A percentile compares a stretch with the other conserved stretches of the same genome.
Evolutionary conservation across 768 basidiomycete species (phyloP).

Genomic region (Boletus coccyginus): DNA sequence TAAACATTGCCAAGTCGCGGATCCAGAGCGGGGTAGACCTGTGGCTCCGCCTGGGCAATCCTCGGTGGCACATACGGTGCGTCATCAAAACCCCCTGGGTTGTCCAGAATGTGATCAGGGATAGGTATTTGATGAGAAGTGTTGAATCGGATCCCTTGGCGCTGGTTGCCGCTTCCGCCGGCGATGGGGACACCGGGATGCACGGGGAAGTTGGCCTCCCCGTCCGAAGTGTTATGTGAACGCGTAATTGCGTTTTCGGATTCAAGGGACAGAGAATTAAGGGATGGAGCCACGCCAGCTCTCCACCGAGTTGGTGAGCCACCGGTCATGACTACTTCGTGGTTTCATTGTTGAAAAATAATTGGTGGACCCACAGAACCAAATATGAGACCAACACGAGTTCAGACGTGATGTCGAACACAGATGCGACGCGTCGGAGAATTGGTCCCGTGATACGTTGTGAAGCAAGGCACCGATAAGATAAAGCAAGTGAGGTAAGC

Average conservation of each 20-base stretch:
- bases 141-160: slow-evolving; percentile 12
- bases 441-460: slow-evolving; percentile 6
- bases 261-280: slow-evolving; percentile 15
- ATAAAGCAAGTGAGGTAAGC: slow-evolving; percentile 23
- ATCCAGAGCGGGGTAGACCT: slow-evolving; percentile 11
- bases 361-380: slow-evolving; percentile 33
- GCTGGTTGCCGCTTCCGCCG: slow-evolving; percentile 12
- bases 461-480: slow-evolving; percentile 15
- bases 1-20: slow-evolving; percentile 8
- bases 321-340: slow-evolving; percentile 25
- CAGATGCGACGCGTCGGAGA: slow-evolving; percentile 15
- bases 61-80: slow-evolving; percentile 32
- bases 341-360: slow-evolving; percentile 30
- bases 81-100: slow-evolving; percentile 25
- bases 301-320: slow-evolving; percentile 17
- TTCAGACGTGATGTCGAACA: background rate
- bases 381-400: slow-evolving; percentile 30
- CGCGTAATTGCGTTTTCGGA: slow-evolving; percentile 1
- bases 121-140: slow-evolving; percentile 15
- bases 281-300: slow-evolving; percentile 5
- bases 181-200: slow-evolving; percentile 11
- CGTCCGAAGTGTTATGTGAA: slow-evolving; percentile 16
- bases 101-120: slow-evolving; percentile 8
- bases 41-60: slow-evolving; percentile 17
- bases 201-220: slow-evolving; percentile 19